phyloP scores from a whole-genome alignment of 106 monocot species.

The Acorus calamus region DNA sequence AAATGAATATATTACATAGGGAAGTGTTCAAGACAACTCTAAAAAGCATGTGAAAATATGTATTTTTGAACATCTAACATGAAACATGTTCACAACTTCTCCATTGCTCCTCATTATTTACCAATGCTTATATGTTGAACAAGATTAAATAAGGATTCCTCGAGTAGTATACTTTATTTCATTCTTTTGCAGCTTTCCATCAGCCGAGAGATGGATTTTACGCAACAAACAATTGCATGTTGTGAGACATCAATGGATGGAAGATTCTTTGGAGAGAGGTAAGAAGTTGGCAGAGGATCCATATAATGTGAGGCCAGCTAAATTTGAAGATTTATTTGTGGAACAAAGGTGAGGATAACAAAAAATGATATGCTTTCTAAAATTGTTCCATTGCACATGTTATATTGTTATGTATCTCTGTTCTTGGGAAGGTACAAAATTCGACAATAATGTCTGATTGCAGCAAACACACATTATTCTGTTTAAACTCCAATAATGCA shows the following conservation, averaged over 20 bases:
- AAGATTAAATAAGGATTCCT: too few relatives aligned
- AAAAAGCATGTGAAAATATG: too few relatives aligned
- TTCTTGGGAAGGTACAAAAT: background rate
- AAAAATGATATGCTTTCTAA: background rate
- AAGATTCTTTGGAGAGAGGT: slow-evolving; percentile 55
- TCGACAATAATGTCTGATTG: too few relatives aligned
- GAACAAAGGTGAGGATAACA: slow-evolving; percentile 37
- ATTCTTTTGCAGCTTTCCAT: slow-evolving; percentile 41
- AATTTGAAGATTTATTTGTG: slow-evolving; percentile 34
- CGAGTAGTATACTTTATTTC: too few relatives aligned
- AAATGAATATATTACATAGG: too few relatives aligned
- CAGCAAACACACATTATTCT: too few relatives aligned
- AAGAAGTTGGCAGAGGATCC: slow-evolving; percentile 50
- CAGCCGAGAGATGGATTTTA: slow-evolving; percentile 33
- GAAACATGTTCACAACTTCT: too few relatives aligned
- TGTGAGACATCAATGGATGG: slow-evolving; percentile 69
- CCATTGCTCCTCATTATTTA: too few relatives aligned
- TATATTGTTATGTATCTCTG: background rate
- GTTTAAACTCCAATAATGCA: too few relatives aligned
- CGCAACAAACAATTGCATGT: slow-evolving; percentile 49
- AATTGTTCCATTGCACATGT: background rate
- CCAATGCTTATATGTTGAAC: too few relatives aligned
- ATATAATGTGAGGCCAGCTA: slow-evolving; percentile 68
- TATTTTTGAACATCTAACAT: too few relatives aligned
- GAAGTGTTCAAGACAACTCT: too few relatives aligned